These are phyloP conservation scores for Decorospora gaudefroyi DNA, from an alignment of 2,329 filamentous ascomycete genomes.

Conservation along the genomic window DNA sequence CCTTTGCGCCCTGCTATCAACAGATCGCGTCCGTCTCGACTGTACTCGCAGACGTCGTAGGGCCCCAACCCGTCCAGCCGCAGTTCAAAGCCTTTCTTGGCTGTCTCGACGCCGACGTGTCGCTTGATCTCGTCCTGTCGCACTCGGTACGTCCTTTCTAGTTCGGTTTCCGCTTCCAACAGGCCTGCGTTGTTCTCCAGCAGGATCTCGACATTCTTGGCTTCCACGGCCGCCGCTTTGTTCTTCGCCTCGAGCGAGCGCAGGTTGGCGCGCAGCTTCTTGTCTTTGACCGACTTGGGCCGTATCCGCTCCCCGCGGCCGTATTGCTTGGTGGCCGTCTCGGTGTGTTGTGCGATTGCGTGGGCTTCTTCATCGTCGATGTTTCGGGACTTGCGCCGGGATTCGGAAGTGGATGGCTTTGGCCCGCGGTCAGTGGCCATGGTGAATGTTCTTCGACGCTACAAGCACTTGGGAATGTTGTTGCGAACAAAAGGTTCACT, in stretches of 20 bases:
- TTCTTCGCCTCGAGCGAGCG: slow-evolving; percentile 80
- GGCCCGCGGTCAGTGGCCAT: slow-evolving; percentile 33
- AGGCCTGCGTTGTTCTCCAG: slow-evolving; percentile 86
- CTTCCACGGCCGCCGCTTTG: slow-evolving; percentile 76
- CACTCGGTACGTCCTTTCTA: slow-evolving; percentile 92
- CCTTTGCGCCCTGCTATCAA: slow-evolving; percentile 88
- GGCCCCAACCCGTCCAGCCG: slow-evolving; percentile 77
- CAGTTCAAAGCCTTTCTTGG: slow-evolving; percentile 90
- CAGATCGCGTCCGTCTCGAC: slow-evolving; percentile 82
- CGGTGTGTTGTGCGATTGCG: slow-evolving; percentile 40
- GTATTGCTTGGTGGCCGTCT: slow-evolving; percentile 71
- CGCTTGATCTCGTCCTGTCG: slow-evolving; percentile 82
- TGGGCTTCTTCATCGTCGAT: slow-evolving; percentile 37
- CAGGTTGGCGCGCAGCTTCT: slow-evolving; percentile 83
- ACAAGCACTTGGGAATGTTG: background rate
- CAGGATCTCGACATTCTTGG: slow-evolving; percentile 94
- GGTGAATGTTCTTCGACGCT: background rate
- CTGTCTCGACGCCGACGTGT: slow-evolving; percentile 77
- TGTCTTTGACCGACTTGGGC: slow-evolving; percentile 76
- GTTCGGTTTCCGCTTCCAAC: slow-evolving; percentile 81
- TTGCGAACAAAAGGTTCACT: slow-evolving; percentile 1
- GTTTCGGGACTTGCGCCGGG: slow-evolving; percentile 32
- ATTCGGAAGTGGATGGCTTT: slow-evolving; percentile 20
- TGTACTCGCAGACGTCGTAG: slow-evolving; percentile 86
- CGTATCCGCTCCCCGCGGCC: slow-evolving; percentile 80